Conservation (phyloP, 2,329 filamentous ascomycete genomes). For the Hypoxylon sp. region DNA sequence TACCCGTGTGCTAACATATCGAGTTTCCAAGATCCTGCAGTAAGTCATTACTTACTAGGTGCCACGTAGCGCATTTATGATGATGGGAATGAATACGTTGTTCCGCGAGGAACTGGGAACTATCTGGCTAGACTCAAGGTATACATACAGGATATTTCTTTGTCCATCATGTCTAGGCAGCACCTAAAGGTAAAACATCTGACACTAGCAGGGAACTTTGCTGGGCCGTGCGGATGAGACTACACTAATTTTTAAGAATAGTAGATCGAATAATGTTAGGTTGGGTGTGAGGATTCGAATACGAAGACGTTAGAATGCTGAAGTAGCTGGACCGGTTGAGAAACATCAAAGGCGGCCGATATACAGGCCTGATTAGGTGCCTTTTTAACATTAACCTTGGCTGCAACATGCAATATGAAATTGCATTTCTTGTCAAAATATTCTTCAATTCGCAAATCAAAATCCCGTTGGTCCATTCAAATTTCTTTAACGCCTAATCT, state of each 20-base stretch:
- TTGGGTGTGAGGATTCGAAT: background rate
- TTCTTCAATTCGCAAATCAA: background rate
- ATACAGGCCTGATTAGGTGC: background rate
- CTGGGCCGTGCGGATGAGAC: conserved; percentile 10
- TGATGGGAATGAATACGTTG: too few species aligned
- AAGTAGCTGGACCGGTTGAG: background rate
- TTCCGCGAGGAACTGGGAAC: too few species aligned
- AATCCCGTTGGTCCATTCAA: conserved; percentile 2
- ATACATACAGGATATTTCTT: too few species aligned
- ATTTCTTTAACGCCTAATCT: conserved; percentile 12
- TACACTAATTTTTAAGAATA: conserved; percentile 20
- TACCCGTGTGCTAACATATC: background rate
- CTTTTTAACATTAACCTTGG: background rate
- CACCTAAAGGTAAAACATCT: too few species aligned
- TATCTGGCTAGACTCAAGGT: too few species aligned
- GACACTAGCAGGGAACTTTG: conserved; percentile 19
- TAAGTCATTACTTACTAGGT: background rate
- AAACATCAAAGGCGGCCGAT: background rate
- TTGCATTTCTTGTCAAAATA: background rate
- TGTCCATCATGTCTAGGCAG: too few species aligned
- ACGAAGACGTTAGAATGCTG: background rate
- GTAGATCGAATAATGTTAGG: background rate
- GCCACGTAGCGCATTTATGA: too few species aligned
- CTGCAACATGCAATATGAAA: background rate
- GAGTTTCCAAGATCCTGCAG: background rate